Evolutionary conservation across 306 rosid genomes (phyloP).

Genomic region (Sphenostylis stenocarpa): DNA sequence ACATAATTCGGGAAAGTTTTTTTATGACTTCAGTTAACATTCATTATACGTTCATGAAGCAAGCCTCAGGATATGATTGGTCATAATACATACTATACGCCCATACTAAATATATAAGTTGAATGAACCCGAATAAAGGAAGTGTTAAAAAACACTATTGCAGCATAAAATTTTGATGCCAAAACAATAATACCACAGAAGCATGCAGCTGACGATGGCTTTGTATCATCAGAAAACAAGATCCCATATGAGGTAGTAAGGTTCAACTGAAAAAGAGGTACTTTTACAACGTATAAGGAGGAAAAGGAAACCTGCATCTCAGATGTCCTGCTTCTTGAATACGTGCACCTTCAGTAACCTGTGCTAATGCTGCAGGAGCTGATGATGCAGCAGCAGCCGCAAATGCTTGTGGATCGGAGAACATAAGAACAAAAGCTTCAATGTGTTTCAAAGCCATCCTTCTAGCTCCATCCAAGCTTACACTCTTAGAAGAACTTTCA

Average conservation of each 20-base stretch:
- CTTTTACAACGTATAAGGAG: neutral
- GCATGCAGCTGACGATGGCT: neutral
- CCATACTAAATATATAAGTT: neutral
- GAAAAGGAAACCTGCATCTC: slow-evolving; percentile 85
- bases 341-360: slow-evolving; percentile 91
- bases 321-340: slow-evolving; percentile 98
- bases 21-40: neutral
- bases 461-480: slow-evolving; percentile 93
- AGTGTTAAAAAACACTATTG: neutral
- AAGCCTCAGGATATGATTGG: no score
- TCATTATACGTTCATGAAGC: no score
- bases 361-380: slow-evolving; percentile 88
- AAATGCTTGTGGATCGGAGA: slow-evolving; percentile 90
- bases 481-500: slow-evolving; percentile 81
- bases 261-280: neutral
- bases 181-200: neutral
- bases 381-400: slow-evolving; percentile 87
- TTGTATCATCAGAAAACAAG: slow-evolving; percentile 22
- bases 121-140: neutral
- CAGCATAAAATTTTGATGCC: neutral
- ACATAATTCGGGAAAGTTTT: neutral
- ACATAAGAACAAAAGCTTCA: slow-evolving; percentile 78
- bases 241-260: neutral
- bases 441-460: slow-evolving; percentile 94
- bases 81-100: no score